Evolutionary conservation across 225 moss, liverwort and hornwort genomes (phyloP).

Genomic region (Physcomitrellopsis africana): DNA sequence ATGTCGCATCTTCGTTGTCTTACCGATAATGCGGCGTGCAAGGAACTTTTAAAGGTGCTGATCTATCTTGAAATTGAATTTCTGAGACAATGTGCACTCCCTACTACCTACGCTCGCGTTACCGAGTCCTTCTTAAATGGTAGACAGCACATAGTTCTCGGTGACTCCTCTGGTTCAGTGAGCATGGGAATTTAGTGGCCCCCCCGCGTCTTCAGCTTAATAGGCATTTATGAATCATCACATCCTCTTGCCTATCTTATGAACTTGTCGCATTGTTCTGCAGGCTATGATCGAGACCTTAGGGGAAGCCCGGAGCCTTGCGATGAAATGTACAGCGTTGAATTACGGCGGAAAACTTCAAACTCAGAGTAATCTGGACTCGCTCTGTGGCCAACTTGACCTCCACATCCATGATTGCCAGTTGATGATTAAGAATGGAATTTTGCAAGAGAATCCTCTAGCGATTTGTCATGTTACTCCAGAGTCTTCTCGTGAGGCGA

Average conservation of each 20-base stretch:
- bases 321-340: slow-evolving; percentile 61
- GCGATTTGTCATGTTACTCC: slow-evolving; percentile 49
- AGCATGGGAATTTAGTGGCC: not conserved
- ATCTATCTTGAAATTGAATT: not conserved
- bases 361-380: slow-evolving; percentile 74
- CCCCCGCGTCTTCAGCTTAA: not conserved
- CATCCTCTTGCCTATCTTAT: not conserved
- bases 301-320: slow-evolving; percentile 59
- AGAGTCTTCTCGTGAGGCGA: slow-evolving; percentile 55
- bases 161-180: not conserved
- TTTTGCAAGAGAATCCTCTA: slow-evolving; percentile 62
- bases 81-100: not conserved
- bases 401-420: slow-evolving; percentile 76
- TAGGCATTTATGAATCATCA: not conserved
- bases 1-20: slow-evolving; percentile 59
- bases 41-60: slow-evolving; percentile 51
- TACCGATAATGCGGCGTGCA: slow-evolving; percentile 47
- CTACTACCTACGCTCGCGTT: not conserved
- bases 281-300: slow-evolving; percentile 55
- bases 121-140: not conserved
- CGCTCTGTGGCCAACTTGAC: slow-evolving; percentile 64
- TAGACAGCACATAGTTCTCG: no score
- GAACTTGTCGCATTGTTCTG: not conserved
- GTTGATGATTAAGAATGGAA: slow-evolving; percentile 76
- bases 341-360: slow-evolving; percentile 76